Base-by-base conservation (phyloP, 2,329 filamentous ascomycete species). In the Botryotinia calthae region DNA sequence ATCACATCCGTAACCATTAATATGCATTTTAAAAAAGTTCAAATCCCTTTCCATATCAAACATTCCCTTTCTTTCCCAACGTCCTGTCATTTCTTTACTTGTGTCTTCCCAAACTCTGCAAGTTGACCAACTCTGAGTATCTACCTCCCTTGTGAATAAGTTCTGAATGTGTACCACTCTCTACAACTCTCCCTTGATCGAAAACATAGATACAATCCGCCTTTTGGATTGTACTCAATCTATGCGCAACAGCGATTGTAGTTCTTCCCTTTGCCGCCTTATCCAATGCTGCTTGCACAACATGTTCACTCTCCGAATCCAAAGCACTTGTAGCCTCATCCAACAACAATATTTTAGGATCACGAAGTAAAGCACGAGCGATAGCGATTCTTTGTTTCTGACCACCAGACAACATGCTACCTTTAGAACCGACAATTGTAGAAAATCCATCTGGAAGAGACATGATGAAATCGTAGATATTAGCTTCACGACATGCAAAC, bases 151-250 rank as follows among this genome's bases (percentile, higher is more conserved):
- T 87, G 76, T 85, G 86, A 87, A 93, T 90, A 78, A 95, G 81
- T 80, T 94, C 92, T 0, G 84, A 79, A 80, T 98, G 95, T 14
- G 90, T 94, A 8, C 95, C 95, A 77, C 88, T 87, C 84, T 98
- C 95, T 1, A 97, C 92, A 61, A 98, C 89, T 74, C 89, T 87
- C 12, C 95, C 96, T 78, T 93, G 90, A 81, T 98, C 95, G 81
- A 98, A 96, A n/a, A 98, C 95, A 76, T 97, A 98, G 78, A 98
- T 98, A 66, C 95, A 84, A 80, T 98, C 95, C 0, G 95, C 95
- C 81, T 96, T 95, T 81, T 97, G 94, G 74, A 98, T 98, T 0
- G 96, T 98, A 79, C 90, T 94, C 9, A 99, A 84, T 37, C 96
- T 87, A 82, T 99, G 95, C 4, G 96, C 96, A 1, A 99, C 95